These are phyloP conservation scores for Podila minutissima DNA, from an alignment of 192 early-diverging fungal genomes.

Conservation along the genomic window DNA sequence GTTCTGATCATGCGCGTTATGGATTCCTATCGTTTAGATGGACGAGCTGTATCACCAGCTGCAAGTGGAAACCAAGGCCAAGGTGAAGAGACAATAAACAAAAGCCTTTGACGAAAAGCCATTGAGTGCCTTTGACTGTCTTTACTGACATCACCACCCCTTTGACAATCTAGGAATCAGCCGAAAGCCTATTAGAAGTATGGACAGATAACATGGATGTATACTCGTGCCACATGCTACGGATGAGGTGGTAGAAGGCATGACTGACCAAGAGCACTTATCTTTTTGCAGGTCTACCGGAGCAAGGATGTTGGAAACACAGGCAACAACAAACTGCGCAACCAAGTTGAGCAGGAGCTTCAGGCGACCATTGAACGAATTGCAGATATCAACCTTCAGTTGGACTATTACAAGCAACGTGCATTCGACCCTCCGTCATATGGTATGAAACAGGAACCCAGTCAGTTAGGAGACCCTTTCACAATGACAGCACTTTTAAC, in stretches of 20 bases:
- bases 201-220: neutral
- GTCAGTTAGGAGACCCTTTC: too few species aligned
- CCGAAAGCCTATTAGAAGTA: slow-evolving; percentile 41
- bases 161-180: slow-evolving; percentile 18
- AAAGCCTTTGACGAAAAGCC: neutral
- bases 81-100: slow-evolving; percentile 11
- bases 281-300: slow-evolving; percentile 16
- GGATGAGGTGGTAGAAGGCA: neutral
- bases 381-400: slow-evolving; percentile 28
- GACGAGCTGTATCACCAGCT: slow-evolving; percentile 45
- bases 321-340: slow-evolving; percentile 43
- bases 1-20: neutral
- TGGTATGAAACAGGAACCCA: slow-evolving; percentile 1
- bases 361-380: slow-evolving; percentile 36
- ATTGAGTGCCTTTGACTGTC: neutral
- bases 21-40: slow-evolving; percentile 12
- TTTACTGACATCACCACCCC: neutral
- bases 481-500: too few species aligned
- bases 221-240: neutral
- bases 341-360: slow-evolving; percentile 34
- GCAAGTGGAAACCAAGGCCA: slow-evolving; percentile 32
- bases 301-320: slow-evolving; percentile 33
- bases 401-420: slow-evolving; percentile 44
- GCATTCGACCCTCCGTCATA: slow-evolving; percentile 45
- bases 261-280: neutral